Percentiles rank a stretch among this genome's conserved stretches.
These are phyloP conservation scores for Penicillium sclerotiorum DNA, from an alignment of 2,329 filamentous ascomycete genomes.

Conservation along the genomic window DNA sequence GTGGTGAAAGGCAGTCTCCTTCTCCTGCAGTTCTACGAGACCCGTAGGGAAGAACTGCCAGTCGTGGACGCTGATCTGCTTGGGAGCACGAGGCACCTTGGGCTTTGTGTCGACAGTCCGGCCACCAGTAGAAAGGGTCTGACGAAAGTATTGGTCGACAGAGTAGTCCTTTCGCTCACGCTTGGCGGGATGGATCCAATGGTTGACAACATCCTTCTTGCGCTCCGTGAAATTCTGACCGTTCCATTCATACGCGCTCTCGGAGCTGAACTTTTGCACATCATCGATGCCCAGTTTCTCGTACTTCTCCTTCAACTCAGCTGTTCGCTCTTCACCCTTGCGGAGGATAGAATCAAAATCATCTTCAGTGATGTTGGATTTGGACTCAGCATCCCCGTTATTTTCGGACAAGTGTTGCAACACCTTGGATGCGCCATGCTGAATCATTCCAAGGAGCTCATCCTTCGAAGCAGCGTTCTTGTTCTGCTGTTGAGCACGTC, in stretches of 20 bases:
- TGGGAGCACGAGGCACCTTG: slow-evolving; percentile 92
- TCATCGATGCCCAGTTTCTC: slow-evolving; percentile 97
- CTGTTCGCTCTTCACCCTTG: slow-evolving; percentile 85
- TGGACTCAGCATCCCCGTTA: slow-evolving; percentile 67
- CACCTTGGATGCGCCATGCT: slow-evolving; percentile 94
- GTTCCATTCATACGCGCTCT: slow-evolving; percentile 99
- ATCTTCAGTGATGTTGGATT: slow-evolving; percentile 71
- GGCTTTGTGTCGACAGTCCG: slow-evolving; percentile 83
- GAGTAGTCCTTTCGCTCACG: slow-evolving; percentile 98
- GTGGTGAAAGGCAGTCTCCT: slow-evolving; percentile 92
- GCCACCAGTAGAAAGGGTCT: slow-evolving; percentile 80
- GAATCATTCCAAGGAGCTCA: slow-evolving; percentile 95
- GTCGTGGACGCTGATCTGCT: slow-evolving; percentile 88
- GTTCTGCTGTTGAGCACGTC: slow-evolving; percentile 83
- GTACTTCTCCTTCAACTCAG: slow-evolving; percentile 88
- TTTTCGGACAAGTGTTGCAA: too few relatives aligned
- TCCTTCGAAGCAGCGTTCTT: slow-evolving; percentile 96
- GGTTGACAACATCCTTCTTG: slow-evolving; percentile 90
- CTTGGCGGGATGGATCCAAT: slow-evolving; percentile 98
- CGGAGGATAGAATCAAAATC: slow-evolving; percentile 88
- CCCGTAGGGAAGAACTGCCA: slow-evolving; percentile 94
- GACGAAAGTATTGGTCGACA: slow-evolving; percentile 97
- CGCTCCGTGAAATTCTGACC: slow-evolving; percentile 90
- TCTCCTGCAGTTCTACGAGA: slow-evolving; percentile 87
- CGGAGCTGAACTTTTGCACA: slow-evolving; percentile 94